Percentiles rank a stretch among this genome's conserved stretches.
These are phyloP conservation scores for Trichothecium roseum DNA, from an alignment of 2,329 filamentous ascomycete genomes.

Conservation along the genomic window DNA sequence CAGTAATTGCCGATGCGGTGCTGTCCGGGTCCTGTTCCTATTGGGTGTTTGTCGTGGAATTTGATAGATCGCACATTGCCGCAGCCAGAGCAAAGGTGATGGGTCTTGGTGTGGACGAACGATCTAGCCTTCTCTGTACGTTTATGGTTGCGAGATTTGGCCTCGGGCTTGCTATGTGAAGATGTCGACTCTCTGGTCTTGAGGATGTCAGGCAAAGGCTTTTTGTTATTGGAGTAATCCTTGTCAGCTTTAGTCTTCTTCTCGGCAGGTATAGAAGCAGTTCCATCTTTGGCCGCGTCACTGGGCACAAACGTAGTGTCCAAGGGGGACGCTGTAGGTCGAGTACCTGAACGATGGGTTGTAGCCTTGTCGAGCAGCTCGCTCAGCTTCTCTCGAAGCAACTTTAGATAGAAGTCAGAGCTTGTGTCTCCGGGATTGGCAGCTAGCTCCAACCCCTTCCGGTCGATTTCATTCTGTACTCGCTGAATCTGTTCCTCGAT, in stretches of 20 bases:
- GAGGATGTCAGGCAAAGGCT: too few species aligned
- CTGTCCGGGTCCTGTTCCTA: constrained; percentile 9
- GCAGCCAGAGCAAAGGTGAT: constrained; percentile 26
- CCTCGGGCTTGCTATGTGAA: too few species aligned
- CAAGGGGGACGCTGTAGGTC: too few species aligned
- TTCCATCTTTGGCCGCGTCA: too few species aligned
- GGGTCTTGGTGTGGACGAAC: constrained; percentile 5
- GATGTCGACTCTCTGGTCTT: too few species aligned
- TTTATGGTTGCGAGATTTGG: too few species aligned
- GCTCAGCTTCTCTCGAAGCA: neutral
- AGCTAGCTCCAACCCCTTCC: neutral
- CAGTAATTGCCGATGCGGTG: constrained; percentile 23
- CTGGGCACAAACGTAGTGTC: too few species aligned
- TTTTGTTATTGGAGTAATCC: too few species aligned
- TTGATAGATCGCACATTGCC: constrained; percentile 20
- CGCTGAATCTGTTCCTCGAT: too few species aligned
- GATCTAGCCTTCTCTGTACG: neutral
- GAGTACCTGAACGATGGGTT: neutral
- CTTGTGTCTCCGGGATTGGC: neutral
- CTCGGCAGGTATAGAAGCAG: too few species aligned
- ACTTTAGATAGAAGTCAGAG: neutral
- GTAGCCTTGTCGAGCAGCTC: neutral
- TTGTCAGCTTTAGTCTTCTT: too few species aligned
- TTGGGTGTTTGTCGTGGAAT: constrained; percentile 24
- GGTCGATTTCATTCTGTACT: neutral